phyloP scores from a whole-genome alignment of 768 basidiomycete species.

The Mycena capillaripes region DNA sequence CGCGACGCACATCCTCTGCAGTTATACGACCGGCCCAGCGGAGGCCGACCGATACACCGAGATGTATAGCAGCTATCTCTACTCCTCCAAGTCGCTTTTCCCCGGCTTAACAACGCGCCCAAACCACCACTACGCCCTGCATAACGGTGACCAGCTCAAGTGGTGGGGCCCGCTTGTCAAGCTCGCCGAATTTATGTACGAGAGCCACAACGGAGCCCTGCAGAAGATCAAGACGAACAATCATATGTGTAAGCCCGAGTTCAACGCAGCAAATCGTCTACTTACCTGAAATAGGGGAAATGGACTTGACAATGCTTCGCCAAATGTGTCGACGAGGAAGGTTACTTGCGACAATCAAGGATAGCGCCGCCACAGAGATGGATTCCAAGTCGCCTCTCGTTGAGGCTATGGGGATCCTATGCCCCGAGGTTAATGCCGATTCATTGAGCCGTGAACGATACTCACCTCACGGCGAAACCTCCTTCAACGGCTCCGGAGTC shows the following conservation, averaged over 20 bases:
- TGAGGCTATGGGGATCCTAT: neutral
- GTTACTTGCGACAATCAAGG: neutral
- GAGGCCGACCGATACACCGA: neutral
- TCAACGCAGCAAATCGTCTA: neutral
- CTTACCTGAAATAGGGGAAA: conserved; percentile 2
- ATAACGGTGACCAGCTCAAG: conserved; percentile 21
- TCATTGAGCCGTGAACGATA: neutral
- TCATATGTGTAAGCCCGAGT: conserved; percentile 10
- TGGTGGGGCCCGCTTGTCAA: conserved; percentile 35
- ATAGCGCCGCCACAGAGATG: neutral
- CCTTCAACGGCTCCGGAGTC: neutral
- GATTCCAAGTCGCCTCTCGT: neutral
- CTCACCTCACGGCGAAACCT: neutral
- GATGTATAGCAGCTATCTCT: conserved; percentile 1
- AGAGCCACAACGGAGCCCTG: conserved; percentile 27
- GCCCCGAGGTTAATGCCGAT: neutral
- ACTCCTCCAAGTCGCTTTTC: conserved; percentile 14
- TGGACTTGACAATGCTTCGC: conserved; percentile 6
- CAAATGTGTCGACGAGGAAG: conserved; percentile 3
- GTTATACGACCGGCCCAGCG: neutral
- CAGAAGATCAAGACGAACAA: conserved; percentile 26
- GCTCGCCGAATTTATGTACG: conserved; percentile 29
- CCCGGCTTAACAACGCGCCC: conserved; percentile 19
- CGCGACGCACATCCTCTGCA: conserved; percentile 25
- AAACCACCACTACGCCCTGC: conserved; percentile 23